Base-by-base conservation (phyloP, 306 rosid species). In the Trifolium pratense region DNA sequence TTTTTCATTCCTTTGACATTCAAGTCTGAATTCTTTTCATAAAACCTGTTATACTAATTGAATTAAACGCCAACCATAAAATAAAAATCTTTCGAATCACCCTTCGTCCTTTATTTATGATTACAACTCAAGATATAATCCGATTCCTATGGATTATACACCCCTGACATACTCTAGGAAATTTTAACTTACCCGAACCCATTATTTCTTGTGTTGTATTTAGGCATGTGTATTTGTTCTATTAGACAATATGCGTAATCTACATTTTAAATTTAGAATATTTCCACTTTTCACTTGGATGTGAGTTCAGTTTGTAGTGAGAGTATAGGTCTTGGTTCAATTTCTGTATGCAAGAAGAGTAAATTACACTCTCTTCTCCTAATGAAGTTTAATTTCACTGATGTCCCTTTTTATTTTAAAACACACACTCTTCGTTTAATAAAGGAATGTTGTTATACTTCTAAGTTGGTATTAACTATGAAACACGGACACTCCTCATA, bases 141-240 rank as follows among this genome's bases (percentile, higher is more conserved):
- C 25, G 23, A 71, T 26, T 51, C 43, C 57, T 11, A 26, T 14
- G 2, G 39, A 39, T 37, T 56, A 2, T 71, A 55, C 39, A 14
- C 10, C 39, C 16, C 6, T 20, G 34, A 14, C 25, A 56, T 37
- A 70, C 65, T 49, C 6, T 6, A 10, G 20, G 51, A 15, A 53
- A 11, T 70, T 25, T 23, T 23, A n/a, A 71, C 66, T 71, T 13
- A 42, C 26, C 32, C 18, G 1, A 2, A 46, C 78, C 18, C 14
- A 15, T 46, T 7, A 31, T 46, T 46, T 66, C 17, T 15, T 51
- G 29, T 49, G 21, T 20, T 63, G 37, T 62, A 14, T 66, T 40
- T 36, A 75, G 65, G 56, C 43, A 20, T 51, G 73, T 68, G 6
- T 63, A 11, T 61, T 60, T 34, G 12, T 61, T 60, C 48, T 49